Percentiles rank a stretch among this genome's conserved stretches.
Evolutionary conservation across 768 basidiomycete genomes (phyloP).

Genomic region (Calocybe gangraenosa): DNA sequence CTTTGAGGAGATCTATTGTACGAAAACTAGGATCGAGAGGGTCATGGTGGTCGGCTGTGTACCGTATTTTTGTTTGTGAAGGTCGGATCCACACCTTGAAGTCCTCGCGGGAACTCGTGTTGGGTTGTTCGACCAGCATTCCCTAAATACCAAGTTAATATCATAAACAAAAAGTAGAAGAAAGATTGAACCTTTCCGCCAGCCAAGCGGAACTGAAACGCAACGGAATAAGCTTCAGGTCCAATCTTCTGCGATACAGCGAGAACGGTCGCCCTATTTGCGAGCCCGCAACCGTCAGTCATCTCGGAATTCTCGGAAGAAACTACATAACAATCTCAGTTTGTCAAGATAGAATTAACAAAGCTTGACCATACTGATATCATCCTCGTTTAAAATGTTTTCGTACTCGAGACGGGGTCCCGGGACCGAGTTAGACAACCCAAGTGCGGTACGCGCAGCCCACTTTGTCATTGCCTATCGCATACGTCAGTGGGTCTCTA

Average conservation of each 20-base stretch:
- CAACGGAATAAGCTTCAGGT: conserved; percentile 38
- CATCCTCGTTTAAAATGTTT: conserved; percentile 36
- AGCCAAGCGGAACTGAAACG: conserved; percentile 45
- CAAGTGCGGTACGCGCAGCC: conserved; percentile 57
- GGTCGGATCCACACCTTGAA: conserved; percentile 29
- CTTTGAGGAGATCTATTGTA: conserved; percentile 50
- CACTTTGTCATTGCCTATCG: conserved; percentile 59
- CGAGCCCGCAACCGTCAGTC: conserved; percentile 54
- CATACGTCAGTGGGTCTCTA: neutral
- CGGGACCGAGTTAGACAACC: conserved; percentile 61
- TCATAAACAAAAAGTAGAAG: too few species aligned
- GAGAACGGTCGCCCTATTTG: conserved; percentile 33
- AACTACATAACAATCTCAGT: conserved; percentile 17
- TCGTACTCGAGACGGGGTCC: conserved; percentile 36
- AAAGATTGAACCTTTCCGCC: conserved; percentile 50
- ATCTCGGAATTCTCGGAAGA: conserved; percentile 34
- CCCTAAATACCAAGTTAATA: too few species aligned
- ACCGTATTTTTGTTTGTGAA: conserved; percentile 46
- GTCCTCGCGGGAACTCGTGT: conserved; percentile 13
- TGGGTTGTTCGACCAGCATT: conserved; percentile 18
- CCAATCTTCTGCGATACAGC: conserved; percentile 28
- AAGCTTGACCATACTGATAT: conserved; percentile 36
- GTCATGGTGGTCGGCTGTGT: conserved; percentile 19
- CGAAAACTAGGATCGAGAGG: conserved; percentile 36
- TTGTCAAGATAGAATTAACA: neutral